Base-by-base conservation (phyloP, 352 stramenopile species). In the Globisporangium spiculum region DNA sequence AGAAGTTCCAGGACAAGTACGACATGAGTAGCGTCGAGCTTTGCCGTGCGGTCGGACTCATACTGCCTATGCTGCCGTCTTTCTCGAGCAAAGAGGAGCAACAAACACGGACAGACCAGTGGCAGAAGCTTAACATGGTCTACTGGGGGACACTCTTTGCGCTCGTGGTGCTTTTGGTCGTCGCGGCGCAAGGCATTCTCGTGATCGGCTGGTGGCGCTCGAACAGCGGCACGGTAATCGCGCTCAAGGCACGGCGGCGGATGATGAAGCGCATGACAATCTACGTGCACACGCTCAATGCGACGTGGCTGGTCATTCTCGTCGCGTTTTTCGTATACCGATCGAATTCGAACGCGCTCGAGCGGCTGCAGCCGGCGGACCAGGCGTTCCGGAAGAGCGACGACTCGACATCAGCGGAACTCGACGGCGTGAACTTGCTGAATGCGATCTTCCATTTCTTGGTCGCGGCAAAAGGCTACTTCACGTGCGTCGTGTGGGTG, bases 261-360 rank as follows among this genome's bases (percentile, higher is more conserved):
- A 84, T 91, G 62, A 89, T 92, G 82, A 90, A 87, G 67, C 84
- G 83, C 63, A 91, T 91, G 82, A 76, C 80, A 3, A 76, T 86
- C 24, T 91, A 90, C 66, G 84, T 91, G 0, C 84, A 90, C 68
- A 84, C 83, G 36, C 75, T 91, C 26, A 90, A 89, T 50, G 80
- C 71, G 0, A 86, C 80, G 41, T 92, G 84, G 84, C 68, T 92
- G 9, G 69, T 87, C 1, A 63, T 91, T 3, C 66, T 92, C 10
- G 76, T 88, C 20, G 67, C 80, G 2, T 91, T 87, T 68, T 90
- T 90, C 68, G 56, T 78, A 36, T 92, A 91, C 65, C 80, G 82
- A 3, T 76, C 84, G 0, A 88, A 78, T 65, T 24, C 63, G 1
- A 56, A 20, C 1, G 75, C 83, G n/a, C 75, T 91, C 0, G 52